phyloP scores from a whole-genome alignment of 2,329 filamentous ascomycete genomes.

The Raffaelea albimanens region DNA sequence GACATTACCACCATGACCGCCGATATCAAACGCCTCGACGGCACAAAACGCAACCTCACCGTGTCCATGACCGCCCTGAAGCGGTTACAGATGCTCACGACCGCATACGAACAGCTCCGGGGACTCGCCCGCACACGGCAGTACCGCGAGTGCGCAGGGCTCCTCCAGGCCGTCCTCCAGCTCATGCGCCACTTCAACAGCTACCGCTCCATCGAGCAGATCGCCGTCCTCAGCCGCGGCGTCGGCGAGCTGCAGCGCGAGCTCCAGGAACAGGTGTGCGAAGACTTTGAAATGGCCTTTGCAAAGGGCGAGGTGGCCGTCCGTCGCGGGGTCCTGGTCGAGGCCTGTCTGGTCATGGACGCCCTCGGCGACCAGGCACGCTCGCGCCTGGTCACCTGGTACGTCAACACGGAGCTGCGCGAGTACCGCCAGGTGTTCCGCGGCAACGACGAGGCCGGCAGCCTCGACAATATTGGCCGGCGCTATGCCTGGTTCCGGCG shows the following conservation, averaged over 20 bases:
- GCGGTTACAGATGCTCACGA: slow-evolving; percentile 95
- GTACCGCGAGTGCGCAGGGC: slow-evolving; percentile 87
- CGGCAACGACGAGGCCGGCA: slow-evolving; percentile 93
- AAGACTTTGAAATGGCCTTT: slow-evolving; percentile 95
- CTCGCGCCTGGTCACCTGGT: slow-evolving; percentile 81
- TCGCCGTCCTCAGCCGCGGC: slow-evolving; percentile 83
- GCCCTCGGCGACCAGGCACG: slow-evolving; percentile 82
- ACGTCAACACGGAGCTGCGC: slow-evolving; percentile 90
- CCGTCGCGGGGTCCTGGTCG: slow-evolving; percentile 62
- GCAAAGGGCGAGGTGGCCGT: slow-evolving; percentile 73
- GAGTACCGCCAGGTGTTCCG: slow-evolving; percentile 95
- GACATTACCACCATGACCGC: slow-evolving; percentile 98
- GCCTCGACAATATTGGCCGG: slow-evolving; percentile 89
- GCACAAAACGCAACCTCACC: slow-evolving; percentile 92
- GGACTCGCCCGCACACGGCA: slow-evolving; percentile 76
- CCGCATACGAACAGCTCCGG: slow-evolving; percentile 92
- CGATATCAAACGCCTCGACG: slow-evolving; percentile 94
- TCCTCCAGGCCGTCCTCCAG: slow-evolving; percentile 91
- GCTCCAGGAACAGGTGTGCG: slow-evolving; percentile 92
- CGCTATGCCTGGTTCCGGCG: slow-evolving; percentile 95
- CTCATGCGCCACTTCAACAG: slow-evolving; percentile 98
- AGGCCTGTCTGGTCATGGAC: slow-evolving; percentile 91
- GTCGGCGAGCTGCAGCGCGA: slow-evolving; percentile 90
- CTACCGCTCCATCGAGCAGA: slow-evolving; percentile 96
- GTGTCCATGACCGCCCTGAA: slow-evolving; percentile 97